Conservation (phyloP, 2,329 filamentous ascomycete species). For the Trichoderma sp. region DNA sequence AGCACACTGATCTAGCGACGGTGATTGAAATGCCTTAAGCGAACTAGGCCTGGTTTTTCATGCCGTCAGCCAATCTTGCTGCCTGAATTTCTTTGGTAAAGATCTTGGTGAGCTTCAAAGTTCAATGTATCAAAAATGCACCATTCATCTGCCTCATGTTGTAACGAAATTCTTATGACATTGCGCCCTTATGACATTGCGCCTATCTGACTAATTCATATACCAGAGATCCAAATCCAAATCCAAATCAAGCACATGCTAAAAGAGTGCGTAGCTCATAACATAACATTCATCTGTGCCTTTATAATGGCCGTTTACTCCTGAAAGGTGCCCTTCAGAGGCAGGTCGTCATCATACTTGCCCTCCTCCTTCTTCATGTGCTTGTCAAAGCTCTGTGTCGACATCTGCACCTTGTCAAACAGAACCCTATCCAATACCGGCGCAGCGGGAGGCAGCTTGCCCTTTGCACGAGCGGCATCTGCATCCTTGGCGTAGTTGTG, state of each 20-base stretch:
- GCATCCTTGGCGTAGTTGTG: conserved; percentile 37
- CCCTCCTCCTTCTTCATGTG: conserved; percentile 45
- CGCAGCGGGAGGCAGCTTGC: conserved; percentile 38
- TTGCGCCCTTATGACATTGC: not conserved
- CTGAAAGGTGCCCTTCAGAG: conserved; percentile 39
- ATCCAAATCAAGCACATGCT: not conserved
- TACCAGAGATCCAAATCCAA: not conserved
- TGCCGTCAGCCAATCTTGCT: not conserved
- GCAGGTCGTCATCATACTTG: conserved; percentile 36
- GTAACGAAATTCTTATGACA: not conserved
- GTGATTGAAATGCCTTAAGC: not conserved
- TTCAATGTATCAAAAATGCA: not conserved
- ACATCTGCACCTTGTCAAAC: conserved; percentile 47
- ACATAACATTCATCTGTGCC: not conserved
- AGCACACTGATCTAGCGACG: not conserved
- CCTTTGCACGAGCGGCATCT: conserved; percentile 34
- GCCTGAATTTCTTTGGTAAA: not conserved
- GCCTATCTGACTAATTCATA: not conserved
- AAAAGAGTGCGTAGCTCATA: not conserved
- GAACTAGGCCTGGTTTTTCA: not conserved
- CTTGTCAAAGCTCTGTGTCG: conserved; percentile 44
- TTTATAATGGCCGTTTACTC: conserved; percentile 18
- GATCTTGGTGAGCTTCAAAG: not conserved
- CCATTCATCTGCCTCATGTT: not conserved
- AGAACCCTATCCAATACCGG: conserved; percentile 40